Conservation (phyloP, 768 basidiomycete species). For the Fomitopsis serialis region DNA sequence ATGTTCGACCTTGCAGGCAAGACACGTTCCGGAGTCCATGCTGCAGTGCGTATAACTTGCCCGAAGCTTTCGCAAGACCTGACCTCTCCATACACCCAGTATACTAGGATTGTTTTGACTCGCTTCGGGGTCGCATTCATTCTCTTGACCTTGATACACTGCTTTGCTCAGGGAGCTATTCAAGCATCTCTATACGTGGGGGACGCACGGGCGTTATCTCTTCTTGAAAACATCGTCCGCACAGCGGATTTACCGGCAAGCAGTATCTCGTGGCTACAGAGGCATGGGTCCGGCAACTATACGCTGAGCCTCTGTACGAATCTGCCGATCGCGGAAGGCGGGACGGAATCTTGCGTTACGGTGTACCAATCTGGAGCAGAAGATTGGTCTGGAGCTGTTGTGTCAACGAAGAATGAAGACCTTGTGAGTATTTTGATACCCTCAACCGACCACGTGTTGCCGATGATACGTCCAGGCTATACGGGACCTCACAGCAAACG, state of each 20-base stretch:
- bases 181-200: conserved; percentile 43
- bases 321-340: conserved; percentile 31
- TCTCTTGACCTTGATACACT: conserved; percentile 33
- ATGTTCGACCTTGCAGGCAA: conserved; percentile 4
- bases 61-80: not conserved
- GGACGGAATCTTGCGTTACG: conserved; percentile 5
- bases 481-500: not conserved
- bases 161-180: conserved; percentile 46
- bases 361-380: conserved; percentile 6
- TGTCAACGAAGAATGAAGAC: not conserved
- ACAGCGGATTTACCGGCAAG: conserved; percentile 29
- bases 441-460: not conserved
- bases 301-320: conserved; percentile 39
- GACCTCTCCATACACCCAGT: conserved; percentile 12
- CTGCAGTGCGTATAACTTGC: not conserved
- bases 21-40: not conserved
- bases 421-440: not conserved
- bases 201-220: conserved; percentile 34
- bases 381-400: not conserved
- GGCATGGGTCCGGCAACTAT: conserved; percentile 21
- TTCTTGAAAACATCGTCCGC: conserved; percentile 34
- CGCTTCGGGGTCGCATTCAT: conserved; percentile 40
- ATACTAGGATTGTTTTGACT: conserved; percentile 26
- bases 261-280: conserved; percentile 25
- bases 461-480: not conserved